Base-by-base conservation (phyloP, 176 grass and related monocot genomes). In the Zea mays region DNA sequence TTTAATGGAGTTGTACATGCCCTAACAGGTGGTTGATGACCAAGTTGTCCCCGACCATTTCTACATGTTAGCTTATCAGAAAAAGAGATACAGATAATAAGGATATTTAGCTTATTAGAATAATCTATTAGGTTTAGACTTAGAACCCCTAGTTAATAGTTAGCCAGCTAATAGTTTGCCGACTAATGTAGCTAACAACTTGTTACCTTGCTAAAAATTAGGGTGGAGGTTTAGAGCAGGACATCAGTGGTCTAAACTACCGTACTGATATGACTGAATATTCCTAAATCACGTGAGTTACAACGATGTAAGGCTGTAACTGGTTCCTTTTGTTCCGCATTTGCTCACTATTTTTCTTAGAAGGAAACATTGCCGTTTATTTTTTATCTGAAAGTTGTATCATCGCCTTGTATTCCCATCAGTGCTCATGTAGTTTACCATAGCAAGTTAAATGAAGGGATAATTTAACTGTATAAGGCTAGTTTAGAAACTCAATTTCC, bases 351-450 rank as follows among this genome's bases (percentile, higher is more conserved):
- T 27, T 41, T 62, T 46, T 72, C 34, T 39, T 62, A 60, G 0
- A 42, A 77, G 65, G 16, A 72, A 72, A 40, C 16, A 4, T 57
- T 35, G 39, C 13, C 6, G 7, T 57, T 34, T 16, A 5, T 72
- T 55, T 66, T 55, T 36, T 67, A 17, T 73, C 10, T 60, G 14
- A 34, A 12, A 38, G 15, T 49, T 76, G 15, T 60, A 74, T 39
- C 56, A 50, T 64, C 14, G 10, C 47, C 10, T 71, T 59, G 8
- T 73, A 46, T 40, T 64, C 2, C 5, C 37, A 41, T 50, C 6
- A 79, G 51, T 43, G 56, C 33, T 62, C 44, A 41, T 49, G 36
- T 77, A 69, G 51, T 68, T 76, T 76, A 47, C 62, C 41, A 76
- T 54, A 59, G 20, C 58, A 68, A 52, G 49, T 12, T 43, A 52